Evolutionary conservation across 2,329 filamentous ascomycete genomes (phyloP), one percentile per base, ranked within the genome.

Genomic region (Diaporthe australafricana): DNA sequence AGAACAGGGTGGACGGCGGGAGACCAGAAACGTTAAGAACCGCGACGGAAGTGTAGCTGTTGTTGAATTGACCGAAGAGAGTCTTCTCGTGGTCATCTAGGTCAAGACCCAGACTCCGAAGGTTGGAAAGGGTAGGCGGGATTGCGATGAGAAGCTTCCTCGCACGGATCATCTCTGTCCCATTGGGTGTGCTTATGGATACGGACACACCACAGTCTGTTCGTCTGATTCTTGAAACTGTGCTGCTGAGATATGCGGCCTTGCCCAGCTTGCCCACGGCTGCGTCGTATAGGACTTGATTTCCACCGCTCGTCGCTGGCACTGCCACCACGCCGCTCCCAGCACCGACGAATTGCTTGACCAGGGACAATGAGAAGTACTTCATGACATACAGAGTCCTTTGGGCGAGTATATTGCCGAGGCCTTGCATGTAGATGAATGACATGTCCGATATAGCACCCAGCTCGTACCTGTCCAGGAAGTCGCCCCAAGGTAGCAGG

Each of bases 381-480:
- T 53, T 67, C 63, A 53, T 67, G 47, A 35, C 35, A 20, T 67
- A 53, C 16, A 67, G 32, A 5, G 63, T 53, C 17, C 25, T 22
- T 12, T 50, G 25, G n/a, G 63, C 47, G 27, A 67, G 63, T 16
- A 53, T 17, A 12, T 67, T 67, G 30, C 63, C 40, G 12, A 53
- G 25, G 25, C 63, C 63, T 16, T 45, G 63, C 30, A 17, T 32
- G 45, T 50, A 53, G 17, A 47, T 20, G 17, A 32, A 35, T 35
- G 63, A 35, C n/a, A 52, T 32, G 20, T 53, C 20, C 9, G 47
- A 35, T 17, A 67, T 35, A 11, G 47, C 45, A 14, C 47, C 63
- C n/a, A 67, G 63, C 9, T 67, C 63, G 11, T 67, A 53, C 47
- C 53, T 53, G 11, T 67, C 17, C 63, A 67, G 2, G 20, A 67